A percentile compares a stretch with the other conserved stretches of the same genome.
These are phyloP conservation scores for Fraxinus cuspidata DNA, from an alignment of 257 asterid genomes.

Conservation along the genomic window DNA sequence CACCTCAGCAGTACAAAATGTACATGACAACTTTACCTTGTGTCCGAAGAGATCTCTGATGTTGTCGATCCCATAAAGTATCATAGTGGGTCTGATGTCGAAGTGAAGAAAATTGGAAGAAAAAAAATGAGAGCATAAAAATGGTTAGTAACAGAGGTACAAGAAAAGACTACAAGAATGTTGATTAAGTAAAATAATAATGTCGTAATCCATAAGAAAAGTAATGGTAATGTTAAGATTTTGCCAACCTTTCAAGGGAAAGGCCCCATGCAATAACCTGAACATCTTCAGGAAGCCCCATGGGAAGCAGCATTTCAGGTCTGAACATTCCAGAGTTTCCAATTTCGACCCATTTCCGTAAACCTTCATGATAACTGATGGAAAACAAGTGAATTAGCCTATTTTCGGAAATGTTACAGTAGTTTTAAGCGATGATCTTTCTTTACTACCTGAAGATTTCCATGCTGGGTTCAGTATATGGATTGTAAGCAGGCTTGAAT, in stretches of 20 bases:
- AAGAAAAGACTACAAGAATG: not conserved
- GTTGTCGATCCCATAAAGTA: conserved; percentile 84
- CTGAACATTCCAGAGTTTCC: conserved; percentile 99
- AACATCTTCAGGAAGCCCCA: conserved; percentile 97
- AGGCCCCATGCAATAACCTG: conserved; percentile 99
- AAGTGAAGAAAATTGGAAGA: conserved; percentile 5
- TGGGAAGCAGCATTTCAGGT: conserved; percentile 96
- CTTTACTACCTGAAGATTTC: conserved; percentile 86
- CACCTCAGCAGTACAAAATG: not conserved
- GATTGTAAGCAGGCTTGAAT: conserved; percentile 96
- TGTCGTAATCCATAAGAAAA: not conserved
- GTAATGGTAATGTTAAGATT: not conserved
- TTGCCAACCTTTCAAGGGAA: conserved; percentile 84
- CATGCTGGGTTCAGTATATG: conserved; percentile 99
- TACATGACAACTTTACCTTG: conserved; percentile 53
- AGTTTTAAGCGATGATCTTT: not conserved
- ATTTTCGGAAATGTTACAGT: conserved; percentile 5
- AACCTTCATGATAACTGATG: conserved; percentile 88
- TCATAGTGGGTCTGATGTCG: conserved; percentile 83
- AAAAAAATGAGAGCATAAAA: not conserved
- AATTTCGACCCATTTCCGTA: conserved; percentile 92
- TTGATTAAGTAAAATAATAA: not conserved
- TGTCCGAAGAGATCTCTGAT: conserved; percentile 96
- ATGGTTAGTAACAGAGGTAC: not conserved
- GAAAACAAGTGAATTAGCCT: conserved; percentile 19